Conservation (phyloP, 2,329 filamentous ascomycete species). For the Malbranchea zuffiana region DNA sequence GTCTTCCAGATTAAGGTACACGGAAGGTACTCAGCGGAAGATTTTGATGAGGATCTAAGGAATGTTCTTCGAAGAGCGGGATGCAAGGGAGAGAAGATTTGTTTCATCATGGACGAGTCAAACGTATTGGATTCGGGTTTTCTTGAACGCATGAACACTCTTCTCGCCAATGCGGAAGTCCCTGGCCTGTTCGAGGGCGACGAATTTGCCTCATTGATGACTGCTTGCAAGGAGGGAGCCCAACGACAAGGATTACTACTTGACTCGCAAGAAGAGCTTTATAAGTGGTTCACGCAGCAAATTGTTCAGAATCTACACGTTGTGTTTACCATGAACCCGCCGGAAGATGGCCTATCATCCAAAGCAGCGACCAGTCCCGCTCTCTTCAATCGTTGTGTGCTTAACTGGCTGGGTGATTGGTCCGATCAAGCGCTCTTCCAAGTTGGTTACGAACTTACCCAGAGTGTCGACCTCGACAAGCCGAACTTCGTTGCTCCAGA, state of each 20-base stretch:
- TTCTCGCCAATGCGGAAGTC: conserved; percentile 98
- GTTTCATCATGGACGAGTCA: conserved; percentile 99
- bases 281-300: conserved; percentile 99
- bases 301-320: conserved; percentile 99
- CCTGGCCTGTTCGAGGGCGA: conserved; percentile 98
- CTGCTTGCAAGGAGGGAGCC: conserved; percentile 94
- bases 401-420: conserved; percentile 99
- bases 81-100: conserved; percentile 98
- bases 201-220: conserved; percentile 97
- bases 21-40: conserved; percentile 92
- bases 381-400: conserved; percentile 96
- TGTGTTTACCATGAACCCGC: conserved; percentile 99
- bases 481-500: conserved; percentile 77
- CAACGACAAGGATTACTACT: conserved; percentile 90
- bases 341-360: conserved; percentile 83
- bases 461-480: conserved; percentile 89
- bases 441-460: conserved; percentile 87
- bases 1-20: conserved; percentile 99
- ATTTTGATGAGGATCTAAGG: conserved; percentile 95
- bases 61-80: conserved; percentile 87
- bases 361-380: conserved; percentile 97
- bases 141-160: conserved; percentile 96
- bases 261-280: conserved; percentile 97
- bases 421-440: conserved; percentile 98
- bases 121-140: conserved; percentile 98